phyloP scores from a whole-genome alignment of 371 early-diverging fungal genomes.

The Saksenaea oblongispora region DNA sequence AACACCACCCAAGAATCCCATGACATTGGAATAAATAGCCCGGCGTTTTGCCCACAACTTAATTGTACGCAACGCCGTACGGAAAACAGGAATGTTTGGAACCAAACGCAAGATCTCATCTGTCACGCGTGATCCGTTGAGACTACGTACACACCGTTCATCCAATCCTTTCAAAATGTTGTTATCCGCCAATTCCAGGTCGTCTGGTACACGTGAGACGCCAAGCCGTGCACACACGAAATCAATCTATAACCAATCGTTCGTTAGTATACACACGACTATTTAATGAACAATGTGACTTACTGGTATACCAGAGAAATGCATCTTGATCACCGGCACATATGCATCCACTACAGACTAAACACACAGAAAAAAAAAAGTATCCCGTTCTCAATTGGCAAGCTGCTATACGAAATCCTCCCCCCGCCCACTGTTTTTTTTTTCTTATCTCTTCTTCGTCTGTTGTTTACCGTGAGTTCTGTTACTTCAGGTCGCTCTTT shows the following conservation, averaged over 20 bases:
- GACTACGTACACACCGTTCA: conserved; percentile 90
- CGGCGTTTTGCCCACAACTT: conserved; percentile 99
- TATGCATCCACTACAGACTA: conserved; percentile 90
- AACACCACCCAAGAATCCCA: conserved; percentile 99
- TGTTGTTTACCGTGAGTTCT: conserved; percentile 74
- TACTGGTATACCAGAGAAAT: conserved; percentile 89
- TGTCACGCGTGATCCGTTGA: conserved; percentile 99
- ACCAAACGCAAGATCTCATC: conserved; percentile 97
- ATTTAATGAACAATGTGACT: conserved; percentile 14
- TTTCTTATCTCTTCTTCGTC: not conserved
- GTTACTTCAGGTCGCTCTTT: conserved; percentile 82
- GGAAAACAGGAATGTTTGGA: conserved; percentile 90
- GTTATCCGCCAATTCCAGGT: conserved; percentile 88
- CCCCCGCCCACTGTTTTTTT: not conserved
- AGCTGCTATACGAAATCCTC: not conserved
- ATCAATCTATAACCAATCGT: conserved; percentile 81
- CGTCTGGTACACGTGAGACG: conserved; percentile 79
- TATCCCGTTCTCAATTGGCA: not conserved
- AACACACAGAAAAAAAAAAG: not conserved
- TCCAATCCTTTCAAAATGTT: conserved; percentile 90
- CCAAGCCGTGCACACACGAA: conserved; percentile 92
- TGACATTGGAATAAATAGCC: conserved; percentile 94
- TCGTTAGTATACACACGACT: not conserved
- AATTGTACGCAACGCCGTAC: conserved; percentile 92
- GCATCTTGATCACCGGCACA: conserved; percentile 98